Conservation (phyloP, 805 yeast genomes). For the Candida ficus region DNA sequence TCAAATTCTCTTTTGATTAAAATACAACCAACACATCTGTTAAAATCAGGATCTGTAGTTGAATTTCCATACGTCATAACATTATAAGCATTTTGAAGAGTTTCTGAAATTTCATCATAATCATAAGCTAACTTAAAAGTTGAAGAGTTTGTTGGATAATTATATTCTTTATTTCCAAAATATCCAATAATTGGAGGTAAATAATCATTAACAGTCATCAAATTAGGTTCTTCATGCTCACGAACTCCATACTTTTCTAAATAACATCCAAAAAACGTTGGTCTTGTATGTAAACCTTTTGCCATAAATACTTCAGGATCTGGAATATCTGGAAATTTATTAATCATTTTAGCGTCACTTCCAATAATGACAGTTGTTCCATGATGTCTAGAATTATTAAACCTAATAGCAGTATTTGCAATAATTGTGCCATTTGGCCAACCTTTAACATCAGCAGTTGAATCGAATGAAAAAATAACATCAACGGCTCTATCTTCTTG, state of each 20-base stretch:
- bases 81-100: conserved; percentile 49
- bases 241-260: conserved; percentile 14
- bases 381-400: conserved; percentile 15
- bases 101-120: conserved; percentile 34
- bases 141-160: conserved; percentile 47
- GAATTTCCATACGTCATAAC: conserved; percentile 44
- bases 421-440: conserved; percentile 59
- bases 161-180: conserved; percentile 38
- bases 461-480: conserved; percentile 57
- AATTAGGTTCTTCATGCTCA: conserved; percentile 5
- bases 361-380: conserved; percentile 31
- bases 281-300: conserved; percentile 48
- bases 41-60: conserved; percentile 29
- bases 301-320: conserved; percentile 41
- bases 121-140: conserved; percentile 53
- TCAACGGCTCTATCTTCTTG: conserved; percentile 60
- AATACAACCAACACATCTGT: conserved; percentile 53
- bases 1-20: conserved; percentile 49
- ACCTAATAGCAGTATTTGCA: conserved; percentile 25
- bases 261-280: conserved; percentile 77
- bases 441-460: conserved; percentile 46
- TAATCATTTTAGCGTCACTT: conserved; percentile 33
- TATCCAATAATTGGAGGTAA: conserved; percentile 53
- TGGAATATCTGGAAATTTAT: conserved; percentile 63
- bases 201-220: conserved; percentile 9